Base-by-base conservation (phyloP, 306 rosid genomes). In the Rubus parviflorus region DNA sequence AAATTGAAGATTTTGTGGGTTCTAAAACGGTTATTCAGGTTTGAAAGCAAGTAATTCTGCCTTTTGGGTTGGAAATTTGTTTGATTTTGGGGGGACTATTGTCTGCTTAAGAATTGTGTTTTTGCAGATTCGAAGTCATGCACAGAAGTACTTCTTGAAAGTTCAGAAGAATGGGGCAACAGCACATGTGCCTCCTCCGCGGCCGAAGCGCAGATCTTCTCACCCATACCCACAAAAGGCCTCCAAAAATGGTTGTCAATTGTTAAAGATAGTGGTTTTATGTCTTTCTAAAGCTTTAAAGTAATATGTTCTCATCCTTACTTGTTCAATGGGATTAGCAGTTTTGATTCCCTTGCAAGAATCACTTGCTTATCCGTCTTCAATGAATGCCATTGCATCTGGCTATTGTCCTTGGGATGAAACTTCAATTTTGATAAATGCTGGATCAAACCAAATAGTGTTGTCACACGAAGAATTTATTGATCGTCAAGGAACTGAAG, bases 221-320 rank as follows among this genome's bases (percentile, higher is more conserved):
- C 97, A 91, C 87, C 98, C 98, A 77, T 93, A 93, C 67, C 98
- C 98, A 1, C 98, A 93, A 76, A 93, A 90, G 81, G 98, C 97
- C 38, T 84, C 98, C 40, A 93, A 91, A 90, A 91, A 83, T 82
- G 96, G 97, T 93, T 70, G 68, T 85, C 23, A 20, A 13, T 16
- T 68, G 84, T 75, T 67, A 66, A 74, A 75, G 40, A 77, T 65
- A 51, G 66, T 49, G 35, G 74, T 38, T 41, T 81, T 77, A 37
- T 68, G 43, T 72, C 58, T 77, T 41, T 81, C 40, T 79, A 23
- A 58, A 81, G 72, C 51, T 58, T 8, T 38, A 75, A 79, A 40
- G n/a, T 74, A 71, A 75, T 64, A 35, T 67, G 52, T 75, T 56
- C 19, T 37, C 62, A 51, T 43, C 25, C 70, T 88, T 52, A 86